Conservation (phyloP, 2,329 filamentous ascomycete species). For the Sphaerostilbella broomeana region DNA sequence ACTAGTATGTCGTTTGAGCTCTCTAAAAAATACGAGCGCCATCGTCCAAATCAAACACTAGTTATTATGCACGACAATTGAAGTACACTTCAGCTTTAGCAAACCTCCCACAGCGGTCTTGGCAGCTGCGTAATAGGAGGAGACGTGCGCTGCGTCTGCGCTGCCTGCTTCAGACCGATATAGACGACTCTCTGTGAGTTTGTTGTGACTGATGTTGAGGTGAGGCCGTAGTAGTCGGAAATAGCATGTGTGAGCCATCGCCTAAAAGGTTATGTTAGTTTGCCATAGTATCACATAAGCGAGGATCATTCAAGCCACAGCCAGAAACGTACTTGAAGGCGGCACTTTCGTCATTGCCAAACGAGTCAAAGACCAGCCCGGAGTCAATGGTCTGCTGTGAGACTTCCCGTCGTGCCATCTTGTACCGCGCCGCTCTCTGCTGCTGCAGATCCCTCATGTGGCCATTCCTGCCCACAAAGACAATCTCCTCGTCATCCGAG, state of each 20-base stretch:
- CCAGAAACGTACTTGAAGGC: slow-evolving; percentile 65
- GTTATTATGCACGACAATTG: too few relatives aligned
- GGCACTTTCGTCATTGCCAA: slow-evolving; percentile 67
- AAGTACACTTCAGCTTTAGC: slow-evolving; percentile 26
- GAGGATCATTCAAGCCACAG: slow-evolving; percentile 2
- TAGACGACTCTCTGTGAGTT: slow-evolving; percentile 75
- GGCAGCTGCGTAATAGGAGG: slow-evolving; percentile 39
- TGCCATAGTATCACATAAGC: not conserved
- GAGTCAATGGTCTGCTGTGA: slow-evolving; percentile 53
- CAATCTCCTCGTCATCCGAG: slow-evolving; percentile 72
- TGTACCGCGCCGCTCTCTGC: slow-evolving; percentile 39
- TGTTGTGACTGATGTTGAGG: slow-evolving; percentile 72
- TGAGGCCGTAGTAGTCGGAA: slow-evolving; percentile 83
- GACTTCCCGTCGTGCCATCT: slow-evolving; percentile 44
- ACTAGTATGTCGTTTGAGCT: too few relatives aligned
- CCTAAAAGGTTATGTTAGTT: slow-evolving; percentile 33
- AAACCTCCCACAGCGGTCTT: slow-evolving; percentile 58
- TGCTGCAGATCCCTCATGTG: slow-evolving; percentile 40
- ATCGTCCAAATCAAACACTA: too few relatives aligned
- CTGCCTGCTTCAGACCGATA: slow-evolving; percentile 59
- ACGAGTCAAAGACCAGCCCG: slow-evolving; percentile 73
- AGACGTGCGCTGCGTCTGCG: slow-evolving; percentile 16
- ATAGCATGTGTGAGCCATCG: slow-evolving; percentile 93
- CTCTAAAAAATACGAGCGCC: too few relatives aligned
- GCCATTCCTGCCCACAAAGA: slow-evolving; percentile 72